A percentile compares a stretch with the other conserved stretches of the same genome.
Evolutionary conservation across 2,329 filamentous ascomycete genomes (phyloP).

Genomic region (Neofusicoccum laricinum): DNA sequence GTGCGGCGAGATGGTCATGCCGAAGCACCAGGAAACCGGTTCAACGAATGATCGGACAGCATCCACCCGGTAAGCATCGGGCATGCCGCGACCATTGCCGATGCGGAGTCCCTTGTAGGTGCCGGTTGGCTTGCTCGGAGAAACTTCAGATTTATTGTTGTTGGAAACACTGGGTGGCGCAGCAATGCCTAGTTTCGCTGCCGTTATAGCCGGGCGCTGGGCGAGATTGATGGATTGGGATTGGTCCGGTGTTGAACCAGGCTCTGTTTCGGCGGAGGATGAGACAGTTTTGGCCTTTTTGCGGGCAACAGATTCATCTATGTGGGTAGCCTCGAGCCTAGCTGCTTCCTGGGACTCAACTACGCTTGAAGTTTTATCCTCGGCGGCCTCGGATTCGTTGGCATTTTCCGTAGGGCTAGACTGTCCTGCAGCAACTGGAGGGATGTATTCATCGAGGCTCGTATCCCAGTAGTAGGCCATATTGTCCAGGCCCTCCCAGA

Average conservation of each 20-base stretch:
- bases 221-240: conserved; percentile 8
- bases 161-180: conserved; percentile 28
- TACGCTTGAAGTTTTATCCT: not conserved
- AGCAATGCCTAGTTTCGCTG: conserved; percentile 19
- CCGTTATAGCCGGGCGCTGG: not conserved
- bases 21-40: conserved; percentile 57
- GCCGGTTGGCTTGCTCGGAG: conserved; percentile 24
- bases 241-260: conserved; percentile 5
- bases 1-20: conserved; percentile 50
- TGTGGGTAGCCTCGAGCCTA: conserved; percentile 5
- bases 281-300: conserved; percentile 40
- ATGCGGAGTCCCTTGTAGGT: conserved; percentile 58
- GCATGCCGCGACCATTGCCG: conserved; percentile 58
- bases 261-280: conserved; percentile 16
- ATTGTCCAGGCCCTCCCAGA: conserved; percentile 58
- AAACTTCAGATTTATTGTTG: conserved; percentile 21
- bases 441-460: conserved; percentile 55
- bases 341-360: not conserved
- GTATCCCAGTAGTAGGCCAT: conserved; percentile 63
- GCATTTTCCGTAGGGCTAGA: conserved; percentile 23
- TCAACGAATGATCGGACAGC: conserved; percentile 57
- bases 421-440: conserved; percentile 21
- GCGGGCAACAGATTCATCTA: conserved; percentile 21
- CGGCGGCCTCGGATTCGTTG: not conserved
- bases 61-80: conserved; percentile 55